Evolutionary conservation across 75 land plant species (phyloP), one percentile per base, ranked within the genome.

Genomic region (Cupressus sempervirens): DNA sequence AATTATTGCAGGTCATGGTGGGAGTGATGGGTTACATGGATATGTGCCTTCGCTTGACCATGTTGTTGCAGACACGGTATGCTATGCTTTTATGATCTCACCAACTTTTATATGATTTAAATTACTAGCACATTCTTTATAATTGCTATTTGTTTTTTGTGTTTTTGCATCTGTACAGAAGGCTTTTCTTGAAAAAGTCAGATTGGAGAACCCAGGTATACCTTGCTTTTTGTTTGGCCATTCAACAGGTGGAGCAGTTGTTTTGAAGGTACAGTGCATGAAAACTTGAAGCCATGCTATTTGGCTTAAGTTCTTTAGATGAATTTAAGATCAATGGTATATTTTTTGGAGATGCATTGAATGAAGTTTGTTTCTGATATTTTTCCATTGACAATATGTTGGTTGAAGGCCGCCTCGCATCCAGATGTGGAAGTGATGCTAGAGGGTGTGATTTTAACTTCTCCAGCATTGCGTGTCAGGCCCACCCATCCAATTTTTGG

Each of bases 21-120:
- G 99, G n/a, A 97, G 98, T 84, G 99, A 97, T 90, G 99, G 99
- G 79, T 88, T 97, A 80, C 99, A 97, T 86, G 99, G 99, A 73
- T 97, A 96, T 86, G 99, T 97, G 30, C 95, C 96, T 87, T 97
- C 99, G 32, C 93, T 97, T 52, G 99, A 97, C 73, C 89, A 93
- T 87, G 99, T 94, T 85, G 97, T 97, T 77, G 89, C 92, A 52
- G 99, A 97, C 85, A 94, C 93, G 45, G 98, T 97, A 89, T 88
- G 13, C 12, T 53, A 34, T 52, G 30, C 3, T 82, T 40, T 65
- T 53, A 34, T 30, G 20, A 0, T 82, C 53, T 76, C 40, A 56
- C 30, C 81, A 48, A 20, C 26, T 52, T 10, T 26, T 38, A 30
- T 81, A 36, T 26, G 29, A 20, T 30, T 30, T 54, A 48, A 54